phyloP scores from a whole-genome alignment of 345 rosid genomes.

The Diplotaxis tenuifolia region DNA sequence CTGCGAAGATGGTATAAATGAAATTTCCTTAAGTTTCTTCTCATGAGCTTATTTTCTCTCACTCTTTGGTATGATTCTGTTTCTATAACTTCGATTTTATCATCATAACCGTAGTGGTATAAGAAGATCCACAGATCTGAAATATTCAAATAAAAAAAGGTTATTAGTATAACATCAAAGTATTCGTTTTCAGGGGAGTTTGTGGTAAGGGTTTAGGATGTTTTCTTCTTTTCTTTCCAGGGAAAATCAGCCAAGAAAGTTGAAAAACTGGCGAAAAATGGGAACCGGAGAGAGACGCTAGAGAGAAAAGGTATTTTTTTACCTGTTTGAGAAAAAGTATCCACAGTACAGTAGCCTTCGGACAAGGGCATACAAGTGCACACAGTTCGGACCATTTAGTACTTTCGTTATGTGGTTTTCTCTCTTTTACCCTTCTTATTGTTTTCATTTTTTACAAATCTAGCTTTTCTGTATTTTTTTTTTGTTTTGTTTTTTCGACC shows the following conservation, averaged over 20 bases:
- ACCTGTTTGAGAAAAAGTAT: constrained; percentile 37
- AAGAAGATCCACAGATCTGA: constrained; percentile 33
- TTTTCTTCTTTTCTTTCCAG: background rate
- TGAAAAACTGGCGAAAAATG: constrained; percentile 22
- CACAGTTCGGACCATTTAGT: constrained; percentile 26
- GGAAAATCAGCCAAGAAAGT: constrained; percentile 25
- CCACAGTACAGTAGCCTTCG: constrained; percentile 25
- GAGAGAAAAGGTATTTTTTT: constrained; percentile 1
- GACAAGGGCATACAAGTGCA: constrained; percentile 30
- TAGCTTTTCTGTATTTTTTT: too few species aligned
- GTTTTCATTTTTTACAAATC: background rate
- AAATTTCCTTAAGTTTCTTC: constrained; percentile 2
- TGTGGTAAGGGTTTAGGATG: background rate
- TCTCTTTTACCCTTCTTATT: constrained; percentile 29
- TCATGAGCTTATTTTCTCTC: constrained; percentile 6
- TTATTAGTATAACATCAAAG: background rate
- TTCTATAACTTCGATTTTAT: constrained; percentile 25
- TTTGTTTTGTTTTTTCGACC: too few species aligned
- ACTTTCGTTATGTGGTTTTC: constrained; percentile 9
- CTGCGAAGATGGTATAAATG: background rate
- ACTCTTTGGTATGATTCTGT: background rate
- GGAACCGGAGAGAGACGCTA: constrained; percentile 15
- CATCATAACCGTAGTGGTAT: background rate
- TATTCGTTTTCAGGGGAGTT: background rate
- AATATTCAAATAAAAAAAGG: background rate